Base-by-base conservation (phyloP, 192 early-diverging fungal species). In the Mortierella alpina region DNA sequence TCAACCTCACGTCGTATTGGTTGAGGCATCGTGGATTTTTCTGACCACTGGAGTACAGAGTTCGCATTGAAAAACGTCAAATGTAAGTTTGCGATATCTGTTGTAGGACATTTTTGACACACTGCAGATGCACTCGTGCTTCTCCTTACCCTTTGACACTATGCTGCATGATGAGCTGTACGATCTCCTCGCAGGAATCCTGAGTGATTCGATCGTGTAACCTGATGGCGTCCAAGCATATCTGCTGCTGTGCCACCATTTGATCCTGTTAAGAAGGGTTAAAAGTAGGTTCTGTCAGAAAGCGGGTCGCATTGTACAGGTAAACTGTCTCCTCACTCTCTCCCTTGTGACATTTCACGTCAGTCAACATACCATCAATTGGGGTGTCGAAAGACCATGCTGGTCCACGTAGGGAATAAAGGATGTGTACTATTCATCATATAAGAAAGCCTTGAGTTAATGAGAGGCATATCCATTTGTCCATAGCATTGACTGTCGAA, bases 1-100 rank as follows among this genome's bases (percentile, higher is more conserved):
- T 63, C 23, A 87, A 44, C 52, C 90, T 68, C 31, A 91, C 86
- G 66, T 91, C 88, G 61, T 91, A 91, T 53, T 83, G 70, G 67
- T 91, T 91, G 31, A 89, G 20, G 66, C 90, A 91, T 4, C 62
- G 46, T 4, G 72, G 40, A 10, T 82, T 66, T 31, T 31, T 31
- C 3, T 31, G 31, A 31, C 31, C 31, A 31, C 31, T 31, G 3
- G 31, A 31, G 31, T 3, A 31, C 31, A 31, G 31, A 31, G 31
- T 31, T 31, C 31, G 31, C 31, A 31, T 31, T 3, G 31, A 31
- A 31, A n/a, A n/a, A n/a, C n/a, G n/a, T n/a, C n/a, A n/a, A n/a
- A 31, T 31, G 31, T 31, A 2, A 31, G 31, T 31, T 31, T 31
- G 31, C 31, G 31, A 31, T 31, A 31, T 31, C 31, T 31, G 31